Evolutionary conservation across 2,329 filamentous ascomycete species (phyloP).

Genomic region (Aspergillus texensis): DNA sequence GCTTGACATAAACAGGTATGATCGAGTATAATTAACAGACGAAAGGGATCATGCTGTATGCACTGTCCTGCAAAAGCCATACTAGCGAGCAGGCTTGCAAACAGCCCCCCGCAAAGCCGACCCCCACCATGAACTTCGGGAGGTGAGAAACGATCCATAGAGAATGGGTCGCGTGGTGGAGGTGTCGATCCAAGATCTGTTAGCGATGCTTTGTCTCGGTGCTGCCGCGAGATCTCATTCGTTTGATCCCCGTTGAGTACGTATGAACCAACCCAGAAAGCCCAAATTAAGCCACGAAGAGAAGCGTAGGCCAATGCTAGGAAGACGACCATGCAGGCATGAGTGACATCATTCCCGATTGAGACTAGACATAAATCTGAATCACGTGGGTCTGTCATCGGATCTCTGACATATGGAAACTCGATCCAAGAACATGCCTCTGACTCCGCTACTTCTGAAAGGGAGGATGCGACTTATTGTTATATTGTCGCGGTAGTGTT

Average conservation of each 20-base stretch:
- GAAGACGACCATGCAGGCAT: too few relatives aligned
- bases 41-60: neutral
- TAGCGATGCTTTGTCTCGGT: neutral
- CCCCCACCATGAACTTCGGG: neutral
- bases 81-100: neutral
- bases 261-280: neutral
- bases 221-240: neutral
- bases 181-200: slow-evolving; percentile 6
- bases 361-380: slow-evolving; percentile 3
- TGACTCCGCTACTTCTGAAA: neutral
- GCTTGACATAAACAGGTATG: neutral
- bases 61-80: neutral
- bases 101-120: neutral
- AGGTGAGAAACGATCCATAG: slow-evolving; percentile 1
- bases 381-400: slow-evolving; percentile 16
- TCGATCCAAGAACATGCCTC: neutral
- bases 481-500: neutral
- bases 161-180: neutral
- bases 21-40: neutral
- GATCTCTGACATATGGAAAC: neutral
- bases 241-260: neutral
- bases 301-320: neutral
- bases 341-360: slow-evolving; percentile 22
- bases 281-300: neutral
- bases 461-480: neutral